Conservation (phyloP, 176 grass and related monocot species). For the Cenchrus americanus region DNA sequence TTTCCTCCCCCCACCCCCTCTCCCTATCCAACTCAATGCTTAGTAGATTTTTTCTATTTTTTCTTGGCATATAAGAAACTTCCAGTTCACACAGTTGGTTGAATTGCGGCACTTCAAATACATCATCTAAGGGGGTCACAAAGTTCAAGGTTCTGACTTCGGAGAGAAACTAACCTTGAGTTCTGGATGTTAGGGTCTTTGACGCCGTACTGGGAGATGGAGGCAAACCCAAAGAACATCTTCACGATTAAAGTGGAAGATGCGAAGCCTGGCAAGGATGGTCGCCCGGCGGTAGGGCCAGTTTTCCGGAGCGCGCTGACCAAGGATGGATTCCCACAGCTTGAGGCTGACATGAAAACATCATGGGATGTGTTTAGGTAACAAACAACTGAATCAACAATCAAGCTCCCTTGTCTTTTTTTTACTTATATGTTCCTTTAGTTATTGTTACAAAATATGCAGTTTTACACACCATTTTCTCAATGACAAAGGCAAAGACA, state of each 20-base stretch:
- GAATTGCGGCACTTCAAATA: background rate
- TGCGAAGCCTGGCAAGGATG: slow-evolving; percentile 69
- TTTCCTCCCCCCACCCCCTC: background rate
- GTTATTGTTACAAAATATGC: background rate
- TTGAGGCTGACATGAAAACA: slow-evolving; percentile 65
- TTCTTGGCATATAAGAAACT: slow-evolving; percentile 16
- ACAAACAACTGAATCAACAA: slow-evolving; percentile 3
- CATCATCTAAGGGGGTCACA: background rate
- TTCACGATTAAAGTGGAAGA: slow-evolving; percentile 75
- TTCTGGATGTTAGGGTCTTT: slow-evolving; percentile 7
- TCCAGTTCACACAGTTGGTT: background rate
- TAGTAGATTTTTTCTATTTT: background rate
- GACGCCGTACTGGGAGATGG: slow-evolving; percentile 38
- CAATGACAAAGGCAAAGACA: slow-evolving; percentile 11
- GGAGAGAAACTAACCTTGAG: slow-evolving; percentile 28
- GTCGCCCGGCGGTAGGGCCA: slow-evolving; percentile 66
- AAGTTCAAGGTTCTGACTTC: background rate
- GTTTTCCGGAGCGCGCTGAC: slow-evolving; percentile 71
- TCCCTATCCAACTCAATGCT: background rate
- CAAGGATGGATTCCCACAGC: slow-evolving; percentile 74
- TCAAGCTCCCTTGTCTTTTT: background rate
- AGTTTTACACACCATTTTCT: background rate
- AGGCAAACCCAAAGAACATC: slow-evolving; percentile 50
- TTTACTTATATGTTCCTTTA: background rate
- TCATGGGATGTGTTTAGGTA: slow-evolving; percentile 99